Conservation (phyloP, 306 rosid species). For the Dryas alaskensis region DNA sequence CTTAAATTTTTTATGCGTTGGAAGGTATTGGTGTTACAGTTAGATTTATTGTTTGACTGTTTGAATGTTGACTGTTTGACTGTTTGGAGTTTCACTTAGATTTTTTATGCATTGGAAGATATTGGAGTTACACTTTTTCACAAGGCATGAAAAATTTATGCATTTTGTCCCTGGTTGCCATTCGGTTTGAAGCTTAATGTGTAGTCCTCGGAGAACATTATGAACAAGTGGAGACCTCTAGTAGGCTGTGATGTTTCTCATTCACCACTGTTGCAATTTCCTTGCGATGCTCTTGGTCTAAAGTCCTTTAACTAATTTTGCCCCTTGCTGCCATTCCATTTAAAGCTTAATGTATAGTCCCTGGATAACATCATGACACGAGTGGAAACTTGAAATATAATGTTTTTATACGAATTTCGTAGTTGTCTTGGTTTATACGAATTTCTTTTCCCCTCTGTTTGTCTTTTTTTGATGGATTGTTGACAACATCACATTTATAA, state of each 20-base stretch:
- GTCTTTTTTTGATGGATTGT: neutral
- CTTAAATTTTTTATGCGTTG: constrained; percentile 10
- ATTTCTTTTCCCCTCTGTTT: neutral
- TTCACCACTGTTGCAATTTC: neutral
- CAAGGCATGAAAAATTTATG: neutral
- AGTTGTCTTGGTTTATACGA: neutral
- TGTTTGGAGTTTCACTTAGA: too few species aligned
- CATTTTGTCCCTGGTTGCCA: neutral
- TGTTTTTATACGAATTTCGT: neutral
- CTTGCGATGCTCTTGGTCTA: neutral
- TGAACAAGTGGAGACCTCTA: neutral
- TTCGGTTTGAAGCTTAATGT: neutral
- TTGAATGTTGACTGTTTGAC: too few species aligned
- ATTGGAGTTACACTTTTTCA: too few species aligned
- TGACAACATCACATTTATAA: neutral
- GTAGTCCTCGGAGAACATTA: neutral
- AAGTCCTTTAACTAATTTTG: neutral
- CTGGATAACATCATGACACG: neutral
- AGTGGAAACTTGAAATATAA: neutral
- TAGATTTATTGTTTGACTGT: neutral
- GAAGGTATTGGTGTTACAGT: constrained; percentile 53
- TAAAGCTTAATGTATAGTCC: neutral
- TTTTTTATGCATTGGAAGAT: too few species aligned
- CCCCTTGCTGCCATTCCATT: neutral
- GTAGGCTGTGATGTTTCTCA: neutral